Conservation (phyloP, 768 basidiomycete species). For the Pleurotus eryngii region DNA sequence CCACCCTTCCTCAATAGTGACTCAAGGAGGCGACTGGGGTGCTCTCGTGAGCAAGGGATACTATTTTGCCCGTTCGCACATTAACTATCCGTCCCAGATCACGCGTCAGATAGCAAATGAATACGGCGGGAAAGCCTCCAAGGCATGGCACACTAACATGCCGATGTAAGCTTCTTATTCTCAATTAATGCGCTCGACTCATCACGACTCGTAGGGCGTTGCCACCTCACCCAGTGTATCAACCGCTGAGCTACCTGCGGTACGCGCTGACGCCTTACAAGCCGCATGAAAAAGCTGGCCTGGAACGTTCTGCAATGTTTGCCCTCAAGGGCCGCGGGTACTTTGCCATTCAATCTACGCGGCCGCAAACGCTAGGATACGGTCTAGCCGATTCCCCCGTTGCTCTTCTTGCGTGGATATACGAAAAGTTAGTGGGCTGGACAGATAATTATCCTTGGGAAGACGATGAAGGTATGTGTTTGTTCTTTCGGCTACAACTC, state of each 20-base stretch:
- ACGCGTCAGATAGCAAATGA: constrained; percentile 26
- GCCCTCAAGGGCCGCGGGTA: constrained; percentile 32
- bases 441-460: constrained; percentile 54
- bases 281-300: constrained; percentile 29
- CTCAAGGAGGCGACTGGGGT: constrained; percentile 36
- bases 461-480: constrained; percentile 47
- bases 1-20: constrained; percentile 26
- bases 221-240: constrained; percentile 18
- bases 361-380: constrained; percentile 55
- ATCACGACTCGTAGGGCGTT: constrained; percentile 8
- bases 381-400: constrained; percentile 53
- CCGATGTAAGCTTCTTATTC: constrained; percentile 26
- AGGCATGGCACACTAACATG: constrained; percentile 46
- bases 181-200: not conserved
- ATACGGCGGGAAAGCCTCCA: constrained; percentile 36
- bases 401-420: constrained; percentile 52
- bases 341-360: constrained; percentile 36
- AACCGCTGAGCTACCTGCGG: constrained; percentile 22
- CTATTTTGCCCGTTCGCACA: too few species aligned
- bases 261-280: constrained; percentile 25
- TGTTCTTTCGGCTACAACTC: not conserved
- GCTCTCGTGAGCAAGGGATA: constrained; percentile 1
- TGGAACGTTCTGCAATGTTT: constrained; percentile 27
- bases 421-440: constrained; percentile 48
- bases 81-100: constrained; percentile 21